These are phyloP conservation scores for Yarrowia sp. DNA, from an alignment of 805 yeast genomes.

Conservation along the genomic window DNA sequence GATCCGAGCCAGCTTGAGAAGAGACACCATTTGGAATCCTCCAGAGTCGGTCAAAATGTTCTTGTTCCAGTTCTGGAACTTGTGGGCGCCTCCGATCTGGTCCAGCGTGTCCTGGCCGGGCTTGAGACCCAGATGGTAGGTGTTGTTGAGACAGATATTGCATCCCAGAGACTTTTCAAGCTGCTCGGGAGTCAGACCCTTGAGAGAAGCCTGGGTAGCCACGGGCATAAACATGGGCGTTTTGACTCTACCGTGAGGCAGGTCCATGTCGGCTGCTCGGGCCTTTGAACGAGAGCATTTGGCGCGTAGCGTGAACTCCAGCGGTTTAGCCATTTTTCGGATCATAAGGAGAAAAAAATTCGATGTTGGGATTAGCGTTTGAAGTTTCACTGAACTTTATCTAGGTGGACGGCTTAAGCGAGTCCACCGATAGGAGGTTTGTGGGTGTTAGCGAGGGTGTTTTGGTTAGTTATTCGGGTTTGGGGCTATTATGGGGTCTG, in stretches of 20 bases:
- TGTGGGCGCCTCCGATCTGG: slow-evolving; percentile 46
- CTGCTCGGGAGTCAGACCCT: slow-evolving; percentile 47
- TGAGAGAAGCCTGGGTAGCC: slow-evolving; percentile 48
- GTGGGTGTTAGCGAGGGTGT: too few relatives aligned
- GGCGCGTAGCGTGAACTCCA: slow-evolving; percentile 44
- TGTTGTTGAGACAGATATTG: slow-evolving; percentile 46
- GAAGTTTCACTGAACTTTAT: not conserved
- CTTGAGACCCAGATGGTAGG: slow-evolving; percentile 46
- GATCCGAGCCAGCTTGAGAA: slow-evolving; percentile 46
- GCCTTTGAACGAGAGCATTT: slow-evolving; percentile 46
- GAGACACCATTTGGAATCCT: slow-evolving; percentile 49
- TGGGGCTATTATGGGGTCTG: too few relatives aligned
- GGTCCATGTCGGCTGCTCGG: slow-evolving; percentile 44
- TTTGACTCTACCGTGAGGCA: slow-evolving; percentile 46
- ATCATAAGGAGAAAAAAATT: not conserved
- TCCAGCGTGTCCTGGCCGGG: slow-evolving; percentile 47
- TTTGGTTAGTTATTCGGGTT: too few relatives aligned
- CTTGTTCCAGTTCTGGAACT: slow-evolving; percentile 44
- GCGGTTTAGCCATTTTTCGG: slow-evolving; percentile 34
- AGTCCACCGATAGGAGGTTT: not conserved
- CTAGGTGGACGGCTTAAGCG: not conserved
- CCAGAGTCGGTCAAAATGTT: slow-evolving; percentile 48
- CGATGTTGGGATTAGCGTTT: not conserved
- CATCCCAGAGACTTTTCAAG: slow-evolving; percentile 42
- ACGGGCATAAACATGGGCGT: slow-evolving; percentile 52